Evolutionary conservation across 495 filamentous ascomycete genomes (phyloP).

Genomic region (Penicillium egyptiacum): DNA sequence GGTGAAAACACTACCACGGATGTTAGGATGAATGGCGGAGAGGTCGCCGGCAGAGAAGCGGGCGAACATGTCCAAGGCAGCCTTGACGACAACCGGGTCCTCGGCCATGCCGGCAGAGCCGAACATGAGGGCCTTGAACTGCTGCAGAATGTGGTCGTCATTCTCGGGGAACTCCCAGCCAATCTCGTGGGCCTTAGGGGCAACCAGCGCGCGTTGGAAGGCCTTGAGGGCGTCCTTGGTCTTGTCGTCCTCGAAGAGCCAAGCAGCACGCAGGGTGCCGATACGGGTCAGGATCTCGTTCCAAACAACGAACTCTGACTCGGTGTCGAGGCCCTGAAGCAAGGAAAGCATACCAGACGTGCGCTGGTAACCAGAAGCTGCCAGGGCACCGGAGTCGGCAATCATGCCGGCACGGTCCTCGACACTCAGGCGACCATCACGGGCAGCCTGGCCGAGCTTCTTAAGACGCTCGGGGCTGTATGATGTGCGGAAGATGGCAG

Average conservation of each 20-base stretch:
- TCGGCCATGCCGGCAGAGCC: constrained; percentile 59
- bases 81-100: constrained; percentile 56
- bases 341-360: constrained; percentile 87
- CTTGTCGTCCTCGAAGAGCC: constrained; percentile 80
- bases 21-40: constrained; percentile 65
- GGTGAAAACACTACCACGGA: constrained; percentile 62
- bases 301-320: constrained; percentile 93
- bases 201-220: constrained; percentile 75
- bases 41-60: constrained; percentile 59
- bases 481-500: constrained; percentile 63
- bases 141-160: constrained; percentile 87
- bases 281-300: constrained; percentile 81
- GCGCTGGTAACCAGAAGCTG: constrained; percentile 86
- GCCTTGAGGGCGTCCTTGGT: constrained; percentile 72
- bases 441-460: constrained; percentile 74
- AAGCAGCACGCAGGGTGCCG: constrained; percentile 71
- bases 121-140: constrained; percentile 70
- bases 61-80: constrained; percentile 64
- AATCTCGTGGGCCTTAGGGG: constrained; percentile 74
- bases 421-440: constrained; percentile 78
- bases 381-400: constrained; percentile 88
- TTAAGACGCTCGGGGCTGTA: constrained; percentile 60
- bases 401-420: constrained; percentile 96
- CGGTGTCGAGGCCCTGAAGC: constrained; percentile 77
- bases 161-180: constrained; percentile 84